Base-by-base conservation (phyloP, 805 yeast genomes). In the Blastobotrys americana region DNA sequence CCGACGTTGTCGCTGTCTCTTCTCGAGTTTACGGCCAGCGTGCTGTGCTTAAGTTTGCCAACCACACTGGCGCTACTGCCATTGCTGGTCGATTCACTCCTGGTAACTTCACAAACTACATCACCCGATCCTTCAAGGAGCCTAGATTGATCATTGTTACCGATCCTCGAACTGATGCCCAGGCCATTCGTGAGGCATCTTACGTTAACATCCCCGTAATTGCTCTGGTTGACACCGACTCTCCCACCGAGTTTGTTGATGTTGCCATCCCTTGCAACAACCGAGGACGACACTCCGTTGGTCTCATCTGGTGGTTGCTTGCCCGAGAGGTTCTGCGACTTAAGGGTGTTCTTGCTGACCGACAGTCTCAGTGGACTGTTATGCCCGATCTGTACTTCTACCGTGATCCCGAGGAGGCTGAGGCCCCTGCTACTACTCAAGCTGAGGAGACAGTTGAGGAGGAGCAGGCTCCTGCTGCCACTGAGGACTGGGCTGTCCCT, bases 81-180 rank as follows among this genome's bases (percentile, higher is more conserved):
- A 90, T 93, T 77, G 99, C 98, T 65, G 99, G 99, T 77, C 88
- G 99, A 80, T 93, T 93, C 85, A 93, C 98, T 66, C 99, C 99
- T 77, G 99, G 99, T 86, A 82, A 84, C 79, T 93, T 93, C 93
- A 93, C 99, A 72, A 93, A 93, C 81, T 93, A 93, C 80, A 93
- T 90, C 80, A 93, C 98, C 76, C 90, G 97, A 78, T 87, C 97
- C 64, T 93, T 93, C 96, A 93, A 90, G 80, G 99, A 93, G 81
- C 99, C 99, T 82, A 87, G 99, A 80, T 83, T 93, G 71, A 88
- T 93, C 72, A 78, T 93, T 65, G 98, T 93, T 69, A 90, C 97
- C 67, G 98, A 93, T 78, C 98, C 99, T 79, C 90, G 97, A 84
- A 90, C 97, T 63, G 98, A 93, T 70, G 85, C 96, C 70, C 98